Evolutionary conservation across 1,284 basidiomycete species (phyloP).

Genomic region (Cryptococcus sp.): DNA sequence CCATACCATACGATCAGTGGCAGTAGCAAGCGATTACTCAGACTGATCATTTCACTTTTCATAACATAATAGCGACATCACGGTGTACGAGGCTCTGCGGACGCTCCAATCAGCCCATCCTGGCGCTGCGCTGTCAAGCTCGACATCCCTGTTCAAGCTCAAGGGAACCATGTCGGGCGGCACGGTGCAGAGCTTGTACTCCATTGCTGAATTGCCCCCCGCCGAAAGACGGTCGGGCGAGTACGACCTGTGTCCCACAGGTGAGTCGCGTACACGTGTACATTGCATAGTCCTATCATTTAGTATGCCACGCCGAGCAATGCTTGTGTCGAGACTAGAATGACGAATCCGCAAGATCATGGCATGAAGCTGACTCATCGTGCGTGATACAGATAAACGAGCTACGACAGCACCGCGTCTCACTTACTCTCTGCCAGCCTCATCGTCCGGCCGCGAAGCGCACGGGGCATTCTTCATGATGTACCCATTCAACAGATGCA

Average conservation of each 20-base stretch:
- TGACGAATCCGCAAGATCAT: no score
- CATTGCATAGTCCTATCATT: background rate
- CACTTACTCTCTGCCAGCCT: conserved; percentile 56
- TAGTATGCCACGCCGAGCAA: no score
- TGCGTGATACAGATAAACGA: conserved; percentile 2
- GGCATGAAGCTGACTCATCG: background rate
- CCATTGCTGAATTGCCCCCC: conserved; percentile 57
- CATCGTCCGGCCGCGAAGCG: conserved; percentile 53
- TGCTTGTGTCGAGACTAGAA: no score
- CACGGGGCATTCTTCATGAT: conserved; percentile 68
- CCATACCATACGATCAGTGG: no score
- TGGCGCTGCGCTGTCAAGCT: conserved; percentile 53
- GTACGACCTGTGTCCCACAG: conserved; percentile 25
- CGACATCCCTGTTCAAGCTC: conserved; percentile 59
- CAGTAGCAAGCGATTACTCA: no score
- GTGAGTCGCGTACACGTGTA: conserved; percentile 14
- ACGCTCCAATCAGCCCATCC: conserved; percentile 54
- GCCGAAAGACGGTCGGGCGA: conserved; percentile 50
- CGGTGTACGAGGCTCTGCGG: conserved; percentile 62
- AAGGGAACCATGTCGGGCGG: conserved; percentile 68
- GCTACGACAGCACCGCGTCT: conserved; percentile 53
- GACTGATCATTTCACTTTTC: background rate
- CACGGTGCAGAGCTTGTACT: conserved; percentile 63
- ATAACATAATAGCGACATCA: conserved; percentile 56
- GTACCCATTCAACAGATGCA: conserved; percentile 62